A percentile compares a stretch with the other conserved stretches of the same genome.
Conservation (phyloP, 768 basidiomycete species). For the Pulveroboletus sp. region DNA sequence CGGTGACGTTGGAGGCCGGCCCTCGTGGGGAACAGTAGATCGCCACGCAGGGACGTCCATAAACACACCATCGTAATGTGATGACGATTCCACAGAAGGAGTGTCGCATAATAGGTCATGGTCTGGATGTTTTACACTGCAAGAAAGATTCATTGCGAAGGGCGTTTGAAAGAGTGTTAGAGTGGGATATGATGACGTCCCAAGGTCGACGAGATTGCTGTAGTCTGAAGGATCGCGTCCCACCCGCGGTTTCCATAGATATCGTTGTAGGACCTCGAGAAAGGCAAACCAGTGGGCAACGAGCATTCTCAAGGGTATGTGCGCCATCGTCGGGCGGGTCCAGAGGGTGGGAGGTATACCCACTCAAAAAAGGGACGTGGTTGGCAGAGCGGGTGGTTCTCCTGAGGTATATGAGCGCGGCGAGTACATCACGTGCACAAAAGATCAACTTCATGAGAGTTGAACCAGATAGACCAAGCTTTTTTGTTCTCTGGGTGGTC, state of each 20-base stretch:
- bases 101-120: neutral
- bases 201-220: neutral
- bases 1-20: neutral
- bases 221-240: neutral
- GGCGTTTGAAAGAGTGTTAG: neutral
- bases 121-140: neutral
- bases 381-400: too few species aligned
- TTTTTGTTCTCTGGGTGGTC: too few species aligned
- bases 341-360: too few species aligned
- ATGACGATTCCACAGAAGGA: neutral
- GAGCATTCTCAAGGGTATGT: conserved; percentile 4
- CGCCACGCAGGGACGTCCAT: conserved; percentile 1
- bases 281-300: conserved; percentile 14
- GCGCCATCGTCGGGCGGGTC: neutral
- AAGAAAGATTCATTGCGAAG: conserved; percentile 1
- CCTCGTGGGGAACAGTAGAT: neutral
- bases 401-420: too few species aligned
- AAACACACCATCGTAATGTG: neutral
- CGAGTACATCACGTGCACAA: too few species aligned
- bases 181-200: neutral
- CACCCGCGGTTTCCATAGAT: conserved; percentile 2
- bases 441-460: too few species aligned
- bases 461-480: too few species aligned
- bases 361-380: too few species aligned
- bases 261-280: conserved; percentile 7